Percentiles rank a stretch among this genome's conserved stretches.
Evolutionary conservation across 225 moss, liverwort and hornwort species (phyloP).

Genomic region (Marchantia paleacea): DNA sequence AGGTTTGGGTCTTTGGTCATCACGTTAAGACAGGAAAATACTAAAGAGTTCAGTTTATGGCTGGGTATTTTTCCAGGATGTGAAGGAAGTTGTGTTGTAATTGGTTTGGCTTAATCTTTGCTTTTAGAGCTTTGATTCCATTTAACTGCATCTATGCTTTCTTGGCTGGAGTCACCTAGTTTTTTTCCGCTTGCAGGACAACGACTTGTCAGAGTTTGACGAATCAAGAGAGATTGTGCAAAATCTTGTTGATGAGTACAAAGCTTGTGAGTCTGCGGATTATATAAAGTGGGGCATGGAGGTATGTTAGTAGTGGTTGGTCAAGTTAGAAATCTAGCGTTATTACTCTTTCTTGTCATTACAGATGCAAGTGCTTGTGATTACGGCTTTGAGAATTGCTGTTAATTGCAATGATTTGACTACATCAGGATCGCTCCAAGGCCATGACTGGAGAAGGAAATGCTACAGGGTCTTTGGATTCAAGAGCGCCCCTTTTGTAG

Average conservation of each 20-base stretch:
- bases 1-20: no score
- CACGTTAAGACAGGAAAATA: no score
- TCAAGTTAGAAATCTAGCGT: no score
- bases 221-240: slow-evolving; percentile 99
- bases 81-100: no score
- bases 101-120: no score
- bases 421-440: slow-evolving; percentile 86
- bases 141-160: not conserved
- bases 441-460: slow-evolving; percentile 82
- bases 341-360: not conserved
- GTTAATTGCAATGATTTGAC: not conserved
- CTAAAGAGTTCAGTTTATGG: no score
- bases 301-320: slow-evolving; percentile 39
- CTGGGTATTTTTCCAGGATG: no score
- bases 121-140: not conserved
- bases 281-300: slow-evolving; percentile 99
- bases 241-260: slow-evolving; percentile 96
- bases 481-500: slow-evolving; percentile 60
- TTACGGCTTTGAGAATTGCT: not conserved
- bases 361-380: not conserved
- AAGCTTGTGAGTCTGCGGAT: slow-evolving; percentile 99
- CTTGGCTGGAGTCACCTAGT: not conserved
- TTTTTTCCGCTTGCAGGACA: slow-evolving; percentile 59
- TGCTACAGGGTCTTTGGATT: slow-evolving; percentile 75
- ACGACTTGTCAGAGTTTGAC: slow-evolving; percentile 95